A percentile compares a stretch with the other conserved stretches of the same genome.
phyloP scores from a whole-genome alignment of 805 yeast genomes.

The Metschnikowia henanensis region DNA sequence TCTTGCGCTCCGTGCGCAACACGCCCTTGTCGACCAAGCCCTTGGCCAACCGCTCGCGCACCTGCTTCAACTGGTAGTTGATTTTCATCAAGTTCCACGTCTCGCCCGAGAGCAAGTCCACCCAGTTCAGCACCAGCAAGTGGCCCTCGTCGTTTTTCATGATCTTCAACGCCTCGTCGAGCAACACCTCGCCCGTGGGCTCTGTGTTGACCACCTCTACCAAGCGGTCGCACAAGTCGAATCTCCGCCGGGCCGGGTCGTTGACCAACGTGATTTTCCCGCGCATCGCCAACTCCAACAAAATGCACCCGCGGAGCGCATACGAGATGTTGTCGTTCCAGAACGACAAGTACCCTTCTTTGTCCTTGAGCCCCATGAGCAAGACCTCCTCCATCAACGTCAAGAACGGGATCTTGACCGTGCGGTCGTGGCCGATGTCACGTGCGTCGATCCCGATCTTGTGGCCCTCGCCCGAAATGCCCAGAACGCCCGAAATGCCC shows the following conservation, averaged over 20 bases:
- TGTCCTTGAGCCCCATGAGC: slow-evolving; percentile 89
- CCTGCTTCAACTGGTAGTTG: slow-evolving; percentile 94
- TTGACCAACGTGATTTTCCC: slow-evolving; percentile 86
- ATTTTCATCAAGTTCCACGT: slow-evolving; percentile 97
- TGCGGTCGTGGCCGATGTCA: slow-evolving; percentile 48
- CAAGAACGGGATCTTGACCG: slow-evolving; percentile 59
- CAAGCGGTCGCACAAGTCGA: slow-evolving; percentile 83
- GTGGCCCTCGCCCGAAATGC: slow-evolving; percentile 45
- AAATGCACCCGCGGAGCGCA: slow-evolving; percentile 91
- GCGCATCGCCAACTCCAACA: slow-evolving; percentile 89
- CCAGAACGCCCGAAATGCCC: no score
- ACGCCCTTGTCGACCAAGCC: slow-evolving; percentile 97
- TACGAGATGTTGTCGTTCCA: slow-evolving; percentile 98
- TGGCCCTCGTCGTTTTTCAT: slow-evolving; percentile 83
- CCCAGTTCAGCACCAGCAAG: slow-evolving; percentile 85
- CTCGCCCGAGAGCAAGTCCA: slow-evolving; percentile 90
- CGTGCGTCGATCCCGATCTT: slow-evolving; percentile 82
- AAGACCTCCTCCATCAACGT: slow-evolving; percentile 97
- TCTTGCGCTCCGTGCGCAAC: slow-evolving; percentile 92
- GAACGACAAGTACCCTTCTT: slow-evolving; percentile 93
- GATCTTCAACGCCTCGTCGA: slow-evolving; percentile 89
- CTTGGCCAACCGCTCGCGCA: slow-evolving; percentile 92
- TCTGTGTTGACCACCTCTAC: slow-evolving; percentile 83
- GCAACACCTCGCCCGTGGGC: slow-evolving; percentile 91
- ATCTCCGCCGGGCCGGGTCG: slow-evolving; percentile 89